Evolutionary conservation across 306 rosid genomes (phyloP).

Genomic region (Quercus berberidifolia): DNA sequence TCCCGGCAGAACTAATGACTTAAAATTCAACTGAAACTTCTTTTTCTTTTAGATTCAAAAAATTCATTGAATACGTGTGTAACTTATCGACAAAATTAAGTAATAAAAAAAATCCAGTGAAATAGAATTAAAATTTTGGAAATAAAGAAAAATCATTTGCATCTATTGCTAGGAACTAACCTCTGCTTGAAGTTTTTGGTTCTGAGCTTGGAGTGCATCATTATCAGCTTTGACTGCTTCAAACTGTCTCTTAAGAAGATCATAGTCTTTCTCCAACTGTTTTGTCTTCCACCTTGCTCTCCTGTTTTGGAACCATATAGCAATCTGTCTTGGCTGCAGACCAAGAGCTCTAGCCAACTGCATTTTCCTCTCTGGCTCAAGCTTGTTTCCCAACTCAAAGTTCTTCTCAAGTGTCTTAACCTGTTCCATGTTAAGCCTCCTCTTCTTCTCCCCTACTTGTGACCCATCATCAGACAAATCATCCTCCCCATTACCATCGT

Average conservation of each 20-base stretch:
- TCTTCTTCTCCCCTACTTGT: conserved; percentile 85
- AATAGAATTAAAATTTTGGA: no score
- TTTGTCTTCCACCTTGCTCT: conserved; percentile 98
- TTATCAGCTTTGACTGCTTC: conserved; percentile 74
- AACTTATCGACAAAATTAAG: no score
- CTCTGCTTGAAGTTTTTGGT: conserved; percentile 86
- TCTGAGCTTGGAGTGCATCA: conserved; percentile 68
- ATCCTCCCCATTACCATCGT: conserved; percentile 74
- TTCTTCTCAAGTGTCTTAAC: conserved; percentile 94
- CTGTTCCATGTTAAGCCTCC: conserved; percentile 86
- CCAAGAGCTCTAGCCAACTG: conserved; percentile 87
- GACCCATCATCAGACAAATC: conserved; percentile 91
- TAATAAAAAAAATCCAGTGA: no score
- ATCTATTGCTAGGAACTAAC: conserved; percentile 31
- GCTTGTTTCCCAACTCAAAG: conserved; percentile 90
- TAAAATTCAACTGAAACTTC: no score
- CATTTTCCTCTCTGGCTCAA: conserved; percentile 96
- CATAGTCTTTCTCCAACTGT: conserved; percentile 91
- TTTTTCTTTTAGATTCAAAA: no score
- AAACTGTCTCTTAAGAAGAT: conserved; percentile 73
- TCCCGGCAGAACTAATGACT: no score
- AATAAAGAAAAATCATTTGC: background rate
- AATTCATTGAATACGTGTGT: no score
- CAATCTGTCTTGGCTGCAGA: conserved; percentile 86
- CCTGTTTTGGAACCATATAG: conserved; percentile 93